Evolutionary conservation across 2,329 filamentous ascomycete genomes (phyloP), one percentile per base, ranked within the genome.

Genomic region (Paecilomyces variotii): DNA sequence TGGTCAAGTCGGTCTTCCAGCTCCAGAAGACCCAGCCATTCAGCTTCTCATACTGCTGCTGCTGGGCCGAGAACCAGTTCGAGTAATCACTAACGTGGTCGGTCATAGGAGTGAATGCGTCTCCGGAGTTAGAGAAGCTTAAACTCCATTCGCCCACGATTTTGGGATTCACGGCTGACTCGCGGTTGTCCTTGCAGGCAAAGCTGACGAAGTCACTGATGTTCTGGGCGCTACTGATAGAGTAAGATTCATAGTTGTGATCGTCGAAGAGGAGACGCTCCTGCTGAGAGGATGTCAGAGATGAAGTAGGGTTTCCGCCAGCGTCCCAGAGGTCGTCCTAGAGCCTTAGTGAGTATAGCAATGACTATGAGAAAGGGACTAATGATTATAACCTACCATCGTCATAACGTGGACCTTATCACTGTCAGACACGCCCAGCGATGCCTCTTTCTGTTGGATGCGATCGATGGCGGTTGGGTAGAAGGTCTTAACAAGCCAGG

Each of bases 401-500:
- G 56, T 26, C 26, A 54, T 58, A 26, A 58, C 51, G 34, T 58
- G 57, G 24, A 58, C 24, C 19, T 53, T 49, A 35, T 55, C 57
- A 14, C n/a, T 9, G 5, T 27, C 49, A 4, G 53, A 32, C 14
- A 56, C 53, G 2, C 53, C 57, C 27, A 58, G 27, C 27, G 57
- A 52, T 11, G 5, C 3, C 34, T 58, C 57, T n/a, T 58, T 58
- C 7, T n/a, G 39, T 3, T 45, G 35, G 27, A 58, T 58, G 4
- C 57, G 53, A 27, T 58, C 53, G 19, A 58, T 55, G 3, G 57
- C 57, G 2, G 57, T 55, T 2, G 57, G 57, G n/a, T 58, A 58
- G 32, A 55, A 58, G 27, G 54, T 53, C 11, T 56, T 57, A 67
- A 86, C 35, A 78, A 82, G 50, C 67, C 68, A 14, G 79, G 49